A percentile compares a stretch with the other conserved stretches of the same genome.
Conservation (phyloP, 345 rosid species). For the Syzygium jambos region DNA sequence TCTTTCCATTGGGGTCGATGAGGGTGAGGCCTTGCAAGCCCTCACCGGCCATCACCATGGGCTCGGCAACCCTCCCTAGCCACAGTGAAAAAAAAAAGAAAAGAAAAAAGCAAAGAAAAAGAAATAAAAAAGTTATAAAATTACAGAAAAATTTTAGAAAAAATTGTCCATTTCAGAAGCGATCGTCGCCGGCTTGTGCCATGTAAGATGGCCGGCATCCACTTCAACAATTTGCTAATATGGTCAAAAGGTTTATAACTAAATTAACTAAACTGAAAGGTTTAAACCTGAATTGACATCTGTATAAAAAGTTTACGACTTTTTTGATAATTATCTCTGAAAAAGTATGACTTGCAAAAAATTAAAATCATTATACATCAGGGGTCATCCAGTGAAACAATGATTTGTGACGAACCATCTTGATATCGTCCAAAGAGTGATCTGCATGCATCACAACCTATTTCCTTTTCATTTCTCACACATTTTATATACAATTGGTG, state of each 20-base stretch:
- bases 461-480: neutral
- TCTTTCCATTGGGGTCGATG: neutral
- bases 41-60: neutral
- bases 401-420: neutral
- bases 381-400: neutral
- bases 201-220: neutral
- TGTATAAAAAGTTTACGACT: neutral
- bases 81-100: neutral
- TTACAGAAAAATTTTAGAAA: neutral
- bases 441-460: neutral
- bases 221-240: neutral
- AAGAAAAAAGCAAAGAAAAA: neutral
- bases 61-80: accelerated
- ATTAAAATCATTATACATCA: neutral
- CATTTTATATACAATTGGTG: neutral
- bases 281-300: neutral
- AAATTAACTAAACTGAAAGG: neutral
- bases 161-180: neutral
- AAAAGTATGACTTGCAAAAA: neutral
- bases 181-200: neutral
- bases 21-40: neutral
- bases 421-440: neutral
- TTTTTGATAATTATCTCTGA: neutral
- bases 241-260: neutral
- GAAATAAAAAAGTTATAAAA: neutral